These are phyloP conservation scores for Boletus insuetus DNA, from an alignment of 768 basidiomycete species.

Conservation along the genomic window DNA sequence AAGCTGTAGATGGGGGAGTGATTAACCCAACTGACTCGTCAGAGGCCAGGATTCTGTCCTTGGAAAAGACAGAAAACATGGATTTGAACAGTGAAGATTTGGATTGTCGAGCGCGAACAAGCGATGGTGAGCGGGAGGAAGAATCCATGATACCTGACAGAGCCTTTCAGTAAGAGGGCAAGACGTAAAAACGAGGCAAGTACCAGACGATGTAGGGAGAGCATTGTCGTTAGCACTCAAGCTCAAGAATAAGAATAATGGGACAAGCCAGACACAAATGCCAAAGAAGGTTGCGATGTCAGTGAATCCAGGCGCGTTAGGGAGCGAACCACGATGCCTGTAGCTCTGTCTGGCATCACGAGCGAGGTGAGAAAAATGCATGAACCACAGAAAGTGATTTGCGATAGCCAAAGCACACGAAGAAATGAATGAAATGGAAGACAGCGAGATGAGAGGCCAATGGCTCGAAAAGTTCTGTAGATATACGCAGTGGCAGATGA, in stretches of 20 bases:
- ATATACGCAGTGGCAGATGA: constrained; percentile 83
- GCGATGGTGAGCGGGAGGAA: constrained; percentile 16
- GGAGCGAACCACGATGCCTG: constrained; percentile 42
- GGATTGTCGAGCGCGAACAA: constrained; percentile 37
- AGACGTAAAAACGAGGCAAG: constrained; percentile 3
- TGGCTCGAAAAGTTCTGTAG: constrained; percentile 85
- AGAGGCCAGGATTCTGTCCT: constrained; percentile 43
- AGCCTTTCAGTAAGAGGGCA: background rate
- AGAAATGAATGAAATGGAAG: constrained; percentile 77
- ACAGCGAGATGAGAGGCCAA: constrained; percentile 93
- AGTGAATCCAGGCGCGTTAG: constrained; percentile 47
- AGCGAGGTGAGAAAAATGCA: constrained; percentile 78
- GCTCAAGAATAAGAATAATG: constrained; percentile 92
- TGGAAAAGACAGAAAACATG: constrained; percentile 46
- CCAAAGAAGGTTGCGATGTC: constrained; percentile 85
- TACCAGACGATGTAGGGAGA: constrained; percentile 69
- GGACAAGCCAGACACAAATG: constrained; percentile 83
- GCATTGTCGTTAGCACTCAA: constrained; percentile 97
- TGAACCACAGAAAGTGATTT: constrained; percentile 98
- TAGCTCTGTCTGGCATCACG: constrained; percentile 56
- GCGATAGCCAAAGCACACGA: constrained; percentile 83
- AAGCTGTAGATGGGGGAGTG: constrained; percentile 48
- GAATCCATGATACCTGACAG: constrained; percentile 21
- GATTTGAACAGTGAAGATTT: constrained; percentile 69
- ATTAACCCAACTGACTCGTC: constrained; percentile 67